Evolutionary conservation across 768 basidiomycete species (phyloP).

Genomic region (Hypholoma fasciculare): DNA sequence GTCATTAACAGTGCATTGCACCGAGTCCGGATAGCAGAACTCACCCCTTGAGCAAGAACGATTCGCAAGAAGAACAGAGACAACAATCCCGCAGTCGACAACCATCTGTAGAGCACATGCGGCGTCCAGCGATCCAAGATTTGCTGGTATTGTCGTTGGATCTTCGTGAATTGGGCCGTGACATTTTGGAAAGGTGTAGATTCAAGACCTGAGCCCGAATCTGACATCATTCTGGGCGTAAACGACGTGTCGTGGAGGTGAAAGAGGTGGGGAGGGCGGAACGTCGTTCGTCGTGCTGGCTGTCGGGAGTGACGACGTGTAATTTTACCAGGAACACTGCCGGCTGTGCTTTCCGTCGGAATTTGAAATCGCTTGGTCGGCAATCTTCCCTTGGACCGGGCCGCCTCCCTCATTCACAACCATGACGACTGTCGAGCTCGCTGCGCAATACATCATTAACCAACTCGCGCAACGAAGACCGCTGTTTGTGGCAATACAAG

Average conservation of each 20-base stretch:
- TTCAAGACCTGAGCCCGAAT: conserved; percentile 44
- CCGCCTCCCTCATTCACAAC: neutral
- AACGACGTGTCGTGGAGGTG: conserved; percentile 13
- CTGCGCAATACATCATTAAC: conserved; percentile 28
- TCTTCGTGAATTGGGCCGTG: conserved; percentile 45
- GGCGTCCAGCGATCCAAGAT: conserved; percentile 93
- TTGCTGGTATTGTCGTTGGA: conserved; percentile 83
- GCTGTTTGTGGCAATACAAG: conserved; percentile 86
- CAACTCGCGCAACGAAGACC: conserved; percentile 41
- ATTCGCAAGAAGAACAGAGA: conserved; percentile 83
- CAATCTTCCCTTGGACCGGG: neutral
- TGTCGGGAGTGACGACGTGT: conserved; percentile 15
- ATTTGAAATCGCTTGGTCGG: conserved; percentile 15
- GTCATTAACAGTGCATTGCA: conserved; percentile 2
- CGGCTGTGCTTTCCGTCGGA: conserved; percentile 24
- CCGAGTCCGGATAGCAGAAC: conserved; percentile 27
- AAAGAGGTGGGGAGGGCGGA: conserved; percentile 11
- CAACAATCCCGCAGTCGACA: conserved; percentile 70
- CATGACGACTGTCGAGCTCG: conserved; percentile 34
- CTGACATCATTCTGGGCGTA: conserved; percentile 51
- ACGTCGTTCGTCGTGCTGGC: conserved; percentile 18
- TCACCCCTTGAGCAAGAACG: conserved; percentile 84
- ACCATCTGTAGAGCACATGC: conserved; percentile 86
- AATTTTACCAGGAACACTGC: conserved; percentile 17
- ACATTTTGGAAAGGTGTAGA: conserved; percentile 50